Percentiles rank a stretch among this genome's conserved stretches.
phyloP scores from a whole-genome alignment of 2,329 filamentous ascomycete species.

The Diatrype stigma region DNA sequence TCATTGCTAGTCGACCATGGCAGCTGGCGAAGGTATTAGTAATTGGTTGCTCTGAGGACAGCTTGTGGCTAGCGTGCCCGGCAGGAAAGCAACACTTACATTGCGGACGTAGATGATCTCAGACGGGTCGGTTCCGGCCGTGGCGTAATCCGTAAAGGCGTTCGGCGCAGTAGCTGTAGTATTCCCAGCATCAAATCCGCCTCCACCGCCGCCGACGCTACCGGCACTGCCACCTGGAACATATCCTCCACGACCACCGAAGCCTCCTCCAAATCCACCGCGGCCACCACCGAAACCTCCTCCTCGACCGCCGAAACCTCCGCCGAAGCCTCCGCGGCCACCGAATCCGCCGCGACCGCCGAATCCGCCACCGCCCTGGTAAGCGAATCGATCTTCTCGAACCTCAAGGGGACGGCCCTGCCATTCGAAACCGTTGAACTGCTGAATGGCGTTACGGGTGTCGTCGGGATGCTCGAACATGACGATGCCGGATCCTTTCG shows the following conservation, averaged over 20 bases:
- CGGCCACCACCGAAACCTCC: conserved; percentile 44
- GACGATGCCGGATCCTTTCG: conserved; percentile 95
- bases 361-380: conserved; percentile 53
- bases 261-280: conserved; percentile 36
- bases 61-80: conserved; percentile 5
- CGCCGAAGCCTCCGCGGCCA: conserved; percentile 39
- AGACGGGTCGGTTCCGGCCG: conserved; percentile 77
- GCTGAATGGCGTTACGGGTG: conserved; percentile 89
- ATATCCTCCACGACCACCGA: conserved; percentile 37
- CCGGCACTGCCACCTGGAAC: conserved; percentile 37
- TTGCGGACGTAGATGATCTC: conserved; percentile 94
- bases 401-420: conserved; percentile 91
- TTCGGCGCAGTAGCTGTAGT: conserved; percentile 63
- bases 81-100: conserved; percentile 59
- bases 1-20: conserved; percentile 99
- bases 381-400: conserved; percentile 91
- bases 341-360: conserved; percentile 48
- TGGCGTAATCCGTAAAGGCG: conserved; percentile 90
- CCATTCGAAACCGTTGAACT: conserved; percentile 99
- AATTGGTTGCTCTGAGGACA: conserved; percentile 1
- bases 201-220: conserved; percentile 39
- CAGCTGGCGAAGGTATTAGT: conserved; percentile 53
- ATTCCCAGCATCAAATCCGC: conserved; percentile 15
- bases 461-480: conserved; percentile 94
- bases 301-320: conserved; percentile 38